phyloP scores from a whole-genome alignment of 1,284 basidiomycete species.

The Austroboletus novae-zelandiae region DNA sequence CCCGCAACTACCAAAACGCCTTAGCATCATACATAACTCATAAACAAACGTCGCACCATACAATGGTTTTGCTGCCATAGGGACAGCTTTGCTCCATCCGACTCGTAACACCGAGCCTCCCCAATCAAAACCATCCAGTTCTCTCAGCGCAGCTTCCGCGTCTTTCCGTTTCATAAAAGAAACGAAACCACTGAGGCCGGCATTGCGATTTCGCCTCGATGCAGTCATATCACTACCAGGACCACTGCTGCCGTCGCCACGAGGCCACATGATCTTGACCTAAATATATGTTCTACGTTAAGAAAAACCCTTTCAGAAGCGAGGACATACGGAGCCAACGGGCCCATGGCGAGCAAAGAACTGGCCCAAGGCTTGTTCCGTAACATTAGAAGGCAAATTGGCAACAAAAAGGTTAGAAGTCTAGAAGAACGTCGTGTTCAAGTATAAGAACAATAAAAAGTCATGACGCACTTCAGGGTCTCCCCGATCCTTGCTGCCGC shows the following conservation, averaged over 20 bases:
- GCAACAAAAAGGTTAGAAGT: slow-evolving; percentile 95
- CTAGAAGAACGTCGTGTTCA: slow-evolving; percentile 38
- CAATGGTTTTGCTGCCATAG: slow-evolving; percentile 73
- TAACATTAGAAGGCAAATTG: slow-evolving; percentile 82
- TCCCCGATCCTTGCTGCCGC: slow-evolving; percentile 84
- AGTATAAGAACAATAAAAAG: background rate
- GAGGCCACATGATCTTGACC: slow-evolving; percentile 97
- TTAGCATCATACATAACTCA: slow-evolving; percentile 4
- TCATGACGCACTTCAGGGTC: slow-evolving; percentile 62
- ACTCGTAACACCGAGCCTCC: slow-evolving; percentile 81
- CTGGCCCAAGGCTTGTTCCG: slow-evolving; percentile 78
- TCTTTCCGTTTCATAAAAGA: slow-evolving; percentile 92
- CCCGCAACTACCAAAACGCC: slow-evolving; percentile 25
- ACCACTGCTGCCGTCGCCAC: slow-evolving; percentile 58
- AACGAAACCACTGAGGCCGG: slow-evolving; percentile 90
- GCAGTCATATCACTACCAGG: slow-evolving; percentile 75
- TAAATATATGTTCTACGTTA: slow-evolving; percentile 26
- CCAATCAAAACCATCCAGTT: slow-evolving; percentile 92
- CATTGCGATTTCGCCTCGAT: slow-evolving; percentile 61
- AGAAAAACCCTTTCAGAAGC: background rate
- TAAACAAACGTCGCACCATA: slow-evolving; percentile 58
- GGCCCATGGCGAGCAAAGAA: slow-evolving; percentile 80
- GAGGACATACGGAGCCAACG: slow-evolving; percentile 59
- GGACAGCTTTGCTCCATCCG: slow-evolving; percentile 95
- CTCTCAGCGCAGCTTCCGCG: slow-evolving; percentile 83